Evolutionary conservation across 1,139 yeast genomes (phyloP), one percentile per base, ranked within the genome.

Genomic region (Insectozyma bohioensis): DNA sequence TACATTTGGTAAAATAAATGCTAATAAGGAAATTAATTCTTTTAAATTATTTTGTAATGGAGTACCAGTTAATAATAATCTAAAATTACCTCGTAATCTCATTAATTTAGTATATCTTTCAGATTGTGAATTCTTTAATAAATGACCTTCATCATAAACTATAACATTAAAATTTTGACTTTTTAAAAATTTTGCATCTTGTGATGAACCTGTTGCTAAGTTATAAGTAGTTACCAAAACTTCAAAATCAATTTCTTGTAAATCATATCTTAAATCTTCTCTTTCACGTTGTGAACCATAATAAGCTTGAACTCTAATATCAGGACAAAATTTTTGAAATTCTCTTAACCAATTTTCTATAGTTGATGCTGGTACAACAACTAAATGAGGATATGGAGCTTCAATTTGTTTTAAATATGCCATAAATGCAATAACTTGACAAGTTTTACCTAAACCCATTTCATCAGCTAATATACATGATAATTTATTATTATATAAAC

Each of bases 311-410:
- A 92, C 94, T 13, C 71, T 72, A 33, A 92, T 56, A 15, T 63
- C 61, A 0, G 98, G 98, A 43, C 95, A 84, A 56, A 92, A 92
- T 53, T 88, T 83, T 40, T 79, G 72, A 56, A 94, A 87, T 56
- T 92, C 99, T 56, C 99, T 76, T 43, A 94, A 67, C 99, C 99
- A 92, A 58, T 92, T 92, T 54, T 94, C 99, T 44, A 92, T 68
- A 0, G 98, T 92, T 0, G 98, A 92, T 0, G 97, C 82, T 1
- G 99, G 99, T 13, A 94, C 97, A 29, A 92, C 92, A 21, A 92
- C 79, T 31, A 90, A 61, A 61, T 92, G 97, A 2, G 98, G 98
- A 2, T 97, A 97, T 54, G 85, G 83, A 51, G 85, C 95, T 49
- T 95, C 75, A 6, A 95, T 86, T 46, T 85, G 83, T 51, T 86